Evolutionary conservation across 257 asterid species (phyloP).

Genomic region (Linaria vulgaris): DNA sequence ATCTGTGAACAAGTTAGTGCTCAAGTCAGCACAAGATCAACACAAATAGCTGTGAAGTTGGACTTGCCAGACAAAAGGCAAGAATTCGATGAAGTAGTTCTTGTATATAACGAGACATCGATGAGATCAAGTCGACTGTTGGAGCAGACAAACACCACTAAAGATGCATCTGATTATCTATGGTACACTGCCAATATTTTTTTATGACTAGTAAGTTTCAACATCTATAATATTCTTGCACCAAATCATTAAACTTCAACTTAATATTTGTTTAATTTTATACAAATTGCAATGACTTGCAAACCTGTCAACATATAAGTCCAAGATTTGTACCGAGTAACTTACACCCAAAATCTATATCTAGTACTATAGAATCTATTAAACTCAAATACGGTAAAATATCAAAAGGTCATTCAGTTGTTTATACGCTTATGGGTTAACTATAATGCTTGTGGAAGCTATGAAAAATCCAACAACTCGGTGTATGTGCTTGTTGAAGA

Average conservation of each 20-base stretch:
- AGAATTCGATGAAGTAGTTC: constrained; percentile 54
- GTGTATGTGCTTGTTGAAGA: constrained; percentile 41
- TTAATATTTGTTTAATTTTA: too few relatives aligned
- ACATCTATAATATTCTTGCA: background rate
- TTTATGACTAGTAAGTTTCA: too few relatives aligned
- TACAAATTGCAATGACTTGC: too few relatives aligned
- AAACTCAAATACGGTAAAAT: too few relatives aligned
- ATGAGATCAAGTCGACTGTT: constrained; percentile 50
- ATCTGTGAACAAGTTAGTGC: constrained; percentile 44
- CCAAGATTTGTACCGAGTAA: too few relatives aligned
- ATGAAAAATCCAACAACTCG: constrained; percentile 36
- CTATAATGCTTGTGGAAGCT: constrained; percentile 37
- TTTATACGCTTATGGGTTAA: constrained; percentile 1
- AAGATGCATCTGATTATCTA: constrained; percentile 76
- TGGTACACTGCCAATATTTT: constrained; percentile 85
- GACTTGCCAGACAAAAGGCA: constrained; percentile 55
- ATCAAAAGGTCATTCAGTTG: too few relatives aligned
- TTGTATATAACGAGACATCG: constrained; percentile 38
- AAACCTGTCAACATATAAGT: too few relatives aligned
- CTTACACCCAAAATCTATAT: too few relatives aligned
- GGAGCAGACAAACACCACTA: constrained; percentile 78
- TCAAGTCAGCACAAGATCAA: constrained; percentile 49
- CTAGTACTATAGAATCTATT: too few relatives aligned
- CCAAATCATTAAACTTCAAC: too few relatives aligned
- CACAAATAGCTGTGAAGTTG: constrained; percentile 39